Percentiles rank a stretch among this genome's conserved stretches.
Evolutionary conservation across 2,329 filamentous ascomycete genomes (phyloP).

Genomic region (Fusarium pseudocircinatum): DNA sequence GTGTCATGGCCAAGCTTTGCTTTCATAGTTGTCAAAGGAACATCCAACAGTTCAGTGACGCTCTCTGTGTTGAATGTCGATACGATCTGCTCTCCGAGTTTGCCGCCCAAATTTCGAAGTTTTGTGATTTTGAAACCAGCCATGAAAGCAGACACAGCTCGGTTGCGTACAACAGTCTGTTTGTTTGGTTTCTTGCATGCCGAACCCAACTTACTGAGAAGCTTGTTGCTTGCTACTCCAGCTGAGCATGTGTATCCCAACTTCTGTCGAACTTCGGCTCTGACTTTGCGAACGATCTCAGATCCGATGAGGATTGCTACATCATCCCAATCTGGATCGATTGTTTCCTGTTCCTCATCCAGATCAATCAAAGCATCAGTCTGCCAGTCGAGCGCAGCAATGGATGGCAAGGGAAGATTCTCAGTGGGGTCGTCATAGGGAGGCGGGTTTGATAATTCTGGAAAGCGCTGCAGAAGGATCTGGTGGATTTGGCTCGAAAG

Average conservation of each 20-base stretch:
- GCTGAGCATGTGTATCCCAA: slow-evolving; percentile 92
- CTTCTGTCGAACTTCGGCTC: slow-evolving; percentile 72
- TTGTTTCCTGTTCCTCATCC: slow-evolving; percentile 77
- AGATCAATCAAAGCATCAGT: slow-evolving; percentile 85
- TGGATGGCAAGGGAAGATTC: slow-evolving; percentile 73
- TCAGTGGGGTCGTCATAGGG: slow-evolving; percentile 79
- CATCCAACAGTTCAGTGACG: slow-evolving; percentile 77
- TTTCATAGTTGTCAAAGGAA: slow-evolving; percentile 80
- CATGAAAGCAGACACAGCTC: slow-evolving; percentile 82
- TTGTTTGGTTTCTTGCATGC: slow-evolving; percentile 92
- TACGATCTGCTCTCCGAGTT: slow-evolving; percentile 87
- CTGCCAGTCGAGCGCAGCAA: slow-evolving; percentile 81
- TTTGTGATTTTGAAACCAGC: slow-evolving; percentile 91
- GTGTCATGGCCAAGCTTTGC: slow-evolving; percentile 84
- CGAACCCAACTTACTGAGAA: slow-evolving; percentile 93
- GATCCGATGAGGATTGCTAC: slow-evolving; percentile 86
- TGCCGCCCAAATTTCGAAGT: slow-evolving; percentile 93
- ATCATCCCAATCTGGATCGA: slow-evolving; percentile 97
- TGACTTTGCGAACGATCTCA: slow-evolving; percentile 84
- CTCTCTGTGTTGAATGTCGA: slow-evolving; percentile 83
- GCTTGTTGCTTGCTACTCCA: slow-evolving; percentile 90
- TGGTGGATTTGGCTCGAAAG: slow-evolving; percentile 85
- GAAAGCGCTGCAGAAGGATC: slow-evolving; percentile 78
- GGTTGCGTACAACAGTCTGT: slow-evolving; percentile 92
- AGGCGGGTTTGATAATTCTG: slow-evolving; percentile 71